Base-by-base conservation (phyloP, 1,284 basidiomycete species). In the Naganishia sp. region DNA sequence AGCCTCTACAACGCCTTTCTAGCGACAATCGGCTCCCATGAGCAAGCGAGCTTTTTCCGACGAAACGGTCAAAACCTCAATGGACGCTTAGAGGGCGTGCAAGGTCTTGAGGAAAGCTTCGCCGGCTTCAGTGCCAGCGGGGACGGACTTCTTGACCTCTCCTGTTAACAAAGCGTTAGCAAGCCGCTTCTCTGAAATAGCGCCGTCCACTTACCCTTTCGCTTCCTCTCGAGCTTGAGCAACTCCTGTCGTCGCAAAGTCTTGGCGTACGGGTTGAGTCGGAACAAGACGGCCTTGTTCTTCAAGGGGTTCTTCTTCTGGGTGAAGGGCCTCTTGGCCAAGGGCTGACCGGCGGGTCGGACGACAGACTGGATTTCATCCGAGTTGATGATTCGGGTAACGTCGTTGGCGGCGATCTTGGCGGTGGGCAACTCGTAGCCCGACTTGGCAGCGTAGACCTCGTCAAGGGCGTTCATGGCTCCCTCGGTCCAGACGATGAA, bases 401-500 rank as follows among this genome's bases (percentile, higher is more conserved):
- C 89, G 76, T 98, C 95, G 67, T 94, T 90, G 86, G 97, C 95
- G 82, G 88, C 81, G 82, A 99, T 95, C 88, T 99, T 99, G 80
- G 95, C 88, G 45, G 88, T 85, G 71, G 94, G 94, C 71, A 97
- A 35, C 35, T 68, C 39, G 84, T 94, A 96, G 79, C 94, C 90
- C 82, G 93, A 93, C 89, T 99, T 99, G 86, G 88, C 86, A 72
- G 85, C 95, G 81, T 92, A 99, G 74, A 99, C 88, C 74, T 91
- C 89, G 81, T 99, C 96, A 67, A 99, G 90, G 71, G 90, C 86
- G 69, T 84, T 86, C 82, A 99, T 97, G 55, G 96, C 96, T 77
- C 85, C 85, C 84, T 97, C 91, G 69, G 96, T 99, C 95, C 95
- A 99, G 86, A 99, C 96, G 81, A 97, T 85, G 84, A 99, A 99